Base-by-base conservation (phyloP, 352 stramenopile species). In the Phytophthora palmivora region DNA sequence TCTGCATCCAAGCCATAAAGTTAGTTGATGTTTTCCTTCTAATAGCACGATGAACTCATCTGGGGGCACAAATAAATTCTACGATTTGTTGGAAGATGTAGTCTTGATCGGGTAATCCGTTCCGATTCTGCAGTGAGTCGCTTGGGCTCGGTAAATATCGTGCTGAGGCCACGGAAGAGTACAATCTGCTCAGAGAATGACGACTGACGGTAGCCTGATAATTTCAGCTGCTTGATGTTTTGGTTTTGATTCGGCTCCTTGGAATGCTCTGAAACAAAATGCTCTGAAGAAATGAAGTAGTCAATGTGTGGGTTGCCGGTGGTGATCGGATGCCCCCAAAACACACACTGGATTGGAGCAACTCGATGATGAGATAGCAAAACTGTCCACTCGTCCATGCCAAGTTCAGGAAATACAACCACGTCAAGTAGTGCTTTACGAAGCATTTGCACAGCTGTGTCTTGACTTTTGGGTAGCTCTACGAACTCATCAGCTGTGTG, bases 311-410 rank as follows among this genome's bases (percentile, higher is more conserved):
- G 64, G 51, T 88, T 81, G 9, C 77, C 87, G 0, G 80, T 91
- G 12, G 88, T 95, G 49, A 90, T 82, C 14, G 88, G 88, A 47
- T 96, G 88, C 18, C 90, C 90, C 90, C 90, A 97, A 48, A 96
- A 95, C 4, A 91, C 74, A 38, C 84, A 82, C 50, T 94, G 84
- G 1, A 95, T 70, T 0, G 70, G 74, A 12, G 89, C 88, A 6
- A 97, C 37, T 6, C 91, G 80, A 28, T 86, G 74, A 61, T 93
- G 88, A 1, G 87, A 76, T 6, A 89, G 73, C 32, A 86, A 65
- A 14, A 95, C 79, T 10, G 79, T 88, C 70, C 84, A 87, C 32
- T 71, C 62, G 30, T 96, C 84, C 82, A 97, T 94, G 2, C 88
- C 87, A 22, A 97, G 52, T 47, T 97, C 91, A 15, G 83, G 79